phyloP scores from a whole-genome alignment of 805 yeast genomes.

The Hanseniaspora vineae region DNA sequence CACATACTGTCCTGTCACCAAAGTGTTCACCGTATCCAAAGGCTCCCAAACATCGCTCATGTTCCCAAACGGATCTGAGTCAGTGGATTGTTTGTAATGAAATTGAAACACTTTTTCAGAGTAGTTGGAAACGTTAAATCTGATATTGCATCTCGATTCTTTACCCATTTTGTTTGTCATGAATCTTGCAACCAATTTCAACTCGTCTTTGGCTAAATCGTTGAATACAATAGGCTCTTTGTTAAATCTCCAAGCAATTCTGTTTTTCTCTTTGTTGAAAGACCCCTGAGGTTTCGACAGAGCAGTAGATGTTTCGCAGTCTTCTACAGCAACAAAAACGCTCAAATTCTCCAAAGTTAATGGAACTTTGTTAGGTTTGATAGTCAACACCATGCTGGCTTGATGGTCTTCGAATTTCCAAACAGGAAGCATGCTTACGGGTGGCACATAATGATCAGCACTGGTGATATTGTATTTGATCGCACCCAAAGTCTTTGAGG shows the following conservation, averaged over 20 bases:
- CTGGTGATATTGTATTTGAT: conserved; percentile 54
- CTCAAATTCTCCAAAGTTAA: conserved; percentile 27
- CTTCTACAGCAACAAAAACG: conserved; percentile 43
- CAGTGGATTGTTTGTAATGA: conserved; percentile 9
- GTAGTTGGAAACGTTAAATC: conserved; percentile 37
- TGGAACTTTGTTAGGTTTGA: conserved; percentile 35
- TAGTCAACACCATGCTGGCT: conserved; percentile 69
- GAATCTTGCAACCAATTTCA: conserved; percentile 75
- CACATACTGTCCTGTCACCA: conserved; percentile 27
- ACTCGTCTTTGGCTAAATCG: conserved; percentile 29
- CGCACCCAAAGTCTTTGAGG: conserved; percentile 64
- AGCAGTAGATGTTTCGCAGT: conserved; percentile 57
- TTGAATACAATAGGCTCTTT: conserved; percentile 29
- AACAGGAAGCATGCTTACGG: conserved; percentile 61
- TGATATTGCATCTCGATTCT: conserved; percentile 67
- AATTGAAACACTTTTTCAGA: conserved; percentile 30
- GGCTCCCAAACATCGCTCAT: conserved; percentile 20
- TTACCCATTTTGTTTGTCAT: conserved; percentile 56
- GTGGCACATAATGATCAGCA: conserved; percentile 31
- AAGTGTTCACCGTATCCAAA: conserved; percentile 22
- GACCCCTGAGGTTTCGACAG: conserved; percentile 88
- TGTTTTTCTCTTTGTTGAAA: conserved; percentile 70
- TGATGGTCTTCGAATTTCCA: conserved; percentile 86
- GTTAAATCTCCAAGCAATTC: conserved; percentile 73
- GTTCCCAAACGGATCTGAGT: conserved; percentile 26